Evolutionary conservation across 2,329 filamentous ascomycete genomes (phyloP), one percentile per base, ranked within the genome.

Genomic region (Pseudodiploospora longispora): DNA sequence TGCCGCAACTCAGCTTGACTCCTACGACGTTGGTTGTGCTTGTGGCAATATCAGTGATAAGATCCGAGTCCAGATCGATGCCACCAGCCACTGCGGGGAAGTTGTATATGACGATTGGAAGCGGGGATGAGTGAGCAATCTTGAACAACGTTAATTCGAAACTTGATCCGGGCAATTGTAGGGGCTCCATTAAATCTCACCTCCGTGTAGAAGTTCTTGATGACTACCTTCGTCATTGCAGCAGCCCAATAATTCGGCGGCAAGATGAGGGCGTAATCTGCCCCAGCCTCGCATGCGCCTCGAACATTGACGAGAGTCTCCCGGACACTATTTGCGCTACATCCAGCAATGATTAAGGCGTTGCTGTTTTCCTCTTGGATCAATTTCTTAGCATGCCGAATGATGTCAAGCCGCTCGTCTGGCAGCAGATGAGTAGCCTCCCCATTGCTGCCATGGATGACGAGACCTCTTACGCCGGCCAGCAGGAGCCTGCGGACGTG

Each of bases 381-480:
- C 5, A 49, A 34, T 3, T 36, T 12, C 2, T 41, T 30, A 82
- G 84, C 65, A 85, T 72, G 52, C 72, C 68, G 4, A 69, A 63
- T 88, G 51, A 91, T 78, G 42, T 80, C 68, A 36, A 77, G 75
- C 46, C 85, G 79, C 65, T 91, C 87, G 27, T 75, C 69, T 52
- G 82, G 81, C 29, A 82, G 82, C 30, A 93, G 73, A 59, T 90
- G 86, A 12, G 88, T 85, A 5, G 86, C 86, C 68, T 93, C 87
- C 55, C 87, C 87, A 57, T 91, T 93, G 57, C 83, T 88, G 38
- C 87, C 87, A 60, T 90, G 86, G 7, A 84, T 87, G 40, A 85
- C 83, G 40, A 93, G 74, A 9, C 86, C 85, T 27, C 82, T 76
- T 41, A 90, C 80, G 47, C 85, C 85, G 32, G 84, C 77, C 55